Base-by-base conservation (phyloP, 768 basidiomycete genomes). In the Mycena vulgaris region DNA sequence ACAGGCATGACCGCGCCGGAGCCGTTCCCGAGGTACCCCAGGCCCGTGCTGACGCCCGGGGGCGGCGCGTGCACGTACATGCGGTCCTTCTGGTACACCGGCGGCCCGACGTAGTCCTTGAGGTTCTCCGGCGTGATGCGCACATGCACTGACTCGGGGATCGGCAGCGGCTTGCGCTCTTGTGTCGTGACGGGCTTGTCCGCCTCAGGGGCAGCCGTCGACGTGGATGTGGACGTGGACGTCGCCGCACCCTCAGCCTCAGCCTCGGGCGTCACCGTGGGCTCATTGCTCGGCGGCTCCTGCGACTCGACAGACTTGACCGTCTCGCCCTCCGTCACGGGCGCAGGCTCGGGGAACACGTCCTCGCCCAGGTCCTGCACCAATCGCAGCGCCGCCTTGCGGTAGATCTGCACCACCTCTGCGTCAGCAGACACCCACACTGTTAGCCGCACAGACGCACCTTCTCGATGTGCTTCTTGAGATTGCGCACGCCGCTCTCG, bases 391-490 rank as follows among this genome's bases (percentile, higher is more conserved):
- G 97, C 97, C 17, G 97, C 95, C 80, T 99, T 99, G 69, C 98
- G 90, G 81, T 97, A 99, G 66, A 99, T 96, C 96, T 98, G 70
- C 16, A 13, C 40, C 53, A 28, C 28, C 49, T 25, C 30, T n/a
- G 10, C 23, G 31, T 45, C 28, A 57, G 39, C 23, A 13, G 11
- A 27, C 21, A 39, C 25, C 31, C 25, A 27, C 3, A 5, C 6
- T 19, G 2, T 19, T 16, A 13, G 40, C 56, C 45, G 53, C 47
- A 27, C n/a, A 19, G 10, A 73, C 77, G 55, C 68, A 95, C 96
- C 91, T 99, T 99, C 77, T 99, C 97, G 63, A 99, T 97, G 76
- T 97, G 94, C 83, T 99, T 99, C 90, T 99, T 99, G 79, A 99
- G 77, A 77, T 96, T 96, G 56, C 98, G 86, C 33, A 99, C 98